Evolutionary conservation across 1,284 basidiomycete species (phyloP).

Genomic region (Boletus semigastroideus): DNA sequence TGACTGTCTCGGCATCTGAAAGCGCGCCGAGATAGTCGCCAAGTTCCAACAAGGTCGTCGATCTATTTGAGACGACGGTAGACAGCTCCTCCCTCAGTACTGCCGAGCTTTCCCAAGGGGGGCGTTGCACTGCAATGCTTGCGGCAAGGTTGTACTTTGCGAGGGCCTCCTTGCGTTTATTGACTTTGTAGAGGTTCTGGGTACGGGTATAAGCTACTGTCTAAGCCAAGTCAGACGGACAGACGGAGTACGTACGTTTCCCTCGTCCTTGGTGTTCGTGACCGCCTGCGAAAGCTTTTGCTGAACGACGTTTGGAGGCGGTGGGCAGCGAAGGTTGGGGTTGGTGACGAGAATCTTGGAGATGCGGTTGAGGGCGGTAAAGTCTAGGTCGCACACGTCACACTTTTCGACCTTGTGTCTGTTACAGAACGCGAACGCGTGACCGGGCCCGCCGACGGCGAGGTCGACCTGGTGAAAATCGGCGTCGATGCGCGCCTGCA

Average conservation of each 20-base stretch:
- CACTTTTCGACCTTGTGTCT: constrained; percentile 71
- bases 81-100: constrained; percentile 89
- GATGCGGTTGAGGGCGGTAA: constrained; percentile 67
- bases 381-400: constrained; percentile 69
- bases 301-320: constrained; percentile 75
- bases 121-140: constrained; percentile 78
- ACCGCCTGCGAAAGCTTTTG: constrained; percentile 75
- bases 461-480: constrained; percentile 65
- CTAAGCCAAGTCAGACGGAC: constrained; percentile 2
- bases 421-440: constrained; percentile 54
- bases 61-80: constrained; percentile 87
- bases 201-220: constrained; percentile 11
- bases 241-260: constrained; percentile 80
- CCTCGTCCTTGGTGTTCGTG: constrained; percentile 82
- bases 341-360: constrained; percentile 68
- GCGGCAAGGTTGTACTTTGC: constrained; percentile 84
- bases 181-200: constrained; percentile 75
- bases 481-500: constrained; percentile 74
- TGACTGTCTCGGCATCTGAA: constrained; percentile 90
- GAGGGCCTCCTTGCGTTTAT: constrained; percentile 76
- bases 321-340: constrained; percentile 75
- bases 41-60: constrained; percentile 78
- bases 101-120: constrained; percentile 86
- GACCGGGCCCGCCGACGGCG: constrained; percentile 52
- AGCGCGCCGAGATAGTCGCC: constrained; percentile 82